phyloP scores from a whole-genome alignment of 2,329 filamentous ascomycete species.

The Curvularia sp. region DNA sequence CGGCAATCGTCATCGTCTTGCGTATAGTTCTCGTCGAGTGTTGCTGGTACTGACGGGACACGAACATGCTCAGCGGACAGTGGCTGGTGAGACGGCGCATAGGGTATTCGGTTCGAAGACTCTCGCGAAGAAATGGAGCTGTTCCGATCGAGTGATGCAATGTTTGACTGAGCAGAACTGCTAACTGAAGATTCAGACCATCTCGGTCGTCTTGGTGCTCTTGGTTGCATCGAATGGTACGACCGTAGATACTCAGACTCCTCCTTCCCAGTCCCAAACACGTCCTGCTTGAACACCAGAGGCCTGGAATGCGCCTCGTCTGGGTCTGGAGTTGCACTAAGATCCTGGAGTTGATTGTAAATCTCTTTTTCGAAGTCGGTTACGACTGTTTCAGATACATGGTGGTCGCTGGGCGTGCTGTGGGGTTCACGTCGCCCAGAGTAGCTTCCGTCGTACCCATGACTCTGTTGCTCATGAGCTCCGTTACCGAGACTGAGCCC shows the following conservation, averaged over 20 bases:
- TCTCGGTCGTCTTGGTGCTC: conserved; percentile 18
- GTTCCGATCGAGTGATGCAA: conserved; percentile 35
- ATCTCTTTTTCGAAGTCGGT: conserved; percentile 18
- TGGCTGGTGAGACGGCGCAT: conserved; percentile 6
- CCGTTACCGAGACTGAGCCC: conserved; percentile 20
- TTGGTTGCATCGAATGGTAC: conserved; percentile 18
- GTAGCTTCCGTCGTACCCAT: conserved; percentile 8
- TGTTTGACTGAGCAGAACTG: conserved; percentile 39
- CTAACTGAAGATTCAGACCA: conserved; percentile 34
- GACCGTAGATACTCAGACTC: conserved; percentile 15
- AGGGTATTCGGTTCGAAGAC: conserved; percentile 22
- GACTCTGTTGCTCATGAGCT: conserved; percentile 8
- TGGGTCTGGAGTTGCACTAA: conserved; percentile 14
- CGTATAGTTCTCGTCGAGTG: conserved; percentile 4
- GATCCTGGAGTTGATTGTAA: conserved; percentile 22
- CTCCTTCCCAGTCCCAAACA: conserved; percentile 22
- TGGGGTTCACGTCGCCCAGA: conserved; percentile 30
- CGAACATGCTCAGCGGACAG: neutral
- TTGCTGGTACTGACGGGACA: conserved; percentile 4
- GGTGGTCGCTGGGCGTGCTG: conserved; percentile 26
- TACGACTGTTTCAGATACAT: conserved; percentile 17
- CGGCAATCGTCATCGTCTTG: neutral
- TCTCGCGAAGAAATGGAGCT: conserved; percentile 37
- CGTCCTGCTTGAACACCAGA: conserved; percentile 26
- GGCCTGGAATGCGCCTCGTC: neutral